Evolutionary conservation across 2,329 filamentous ascomycete genomes (phyloP).

Genomic region (Cladosporium sp.): DNA sequence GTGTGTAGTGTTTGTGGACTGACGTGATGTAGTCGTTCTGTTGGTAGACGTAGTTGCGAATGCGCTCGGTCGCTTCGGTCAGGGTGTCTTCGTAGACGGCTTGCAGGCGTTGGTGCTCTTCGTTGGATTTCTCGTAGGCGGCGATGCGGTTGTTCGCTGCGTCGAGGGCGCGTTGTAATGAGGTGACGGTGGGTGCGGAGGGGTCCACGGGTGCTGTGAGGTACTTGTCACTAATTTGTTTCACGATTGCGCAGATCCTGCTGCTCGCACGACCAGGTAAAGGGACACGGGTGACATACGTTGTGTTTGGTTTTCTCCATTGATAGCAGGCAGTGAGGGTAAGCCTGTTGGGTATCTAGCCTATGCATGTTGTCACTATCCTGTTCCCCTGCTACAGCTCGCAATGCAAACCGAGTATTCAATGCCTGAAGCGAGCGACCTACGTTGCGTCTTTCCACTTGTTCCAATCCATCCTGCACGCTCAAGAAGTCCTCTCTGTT

Average conservation of each 20-base stretch:
- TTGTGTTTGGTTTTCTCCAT: conserved; percentile 20
- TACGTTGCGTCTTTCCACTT: conserved; percentile 30
- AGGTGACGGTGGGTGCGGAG: conserved; percentile 30
- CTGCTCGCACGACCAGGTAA: neutral
- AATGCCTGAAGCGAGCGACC: conserved; percentile 10
- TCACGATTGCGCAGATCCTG: neutral
- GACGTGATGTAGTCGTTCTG: conserved; percentile 46
- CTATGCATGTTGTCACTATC: conserved; percentile 12
- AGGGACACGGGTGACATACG: conserved; percentile 21
- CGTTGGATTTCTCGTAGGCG: conserved; percentile 30
- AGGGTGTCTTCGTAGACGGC: conserved; percentile 44
- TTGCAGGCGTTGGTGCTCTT: conserved; percentile 31
- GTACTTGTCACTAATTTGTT: conserved; percentile 7
- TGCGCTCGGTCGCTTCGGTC: conserved; percentile 32
- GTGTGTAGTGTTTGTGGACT: conserved; percentile 51
- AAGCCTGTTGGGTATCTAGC: conserved; percentile 19
- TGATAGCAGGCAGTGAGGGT: conserved; percentile 17
- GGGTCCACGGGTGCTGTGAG: conserved; percentile 24
- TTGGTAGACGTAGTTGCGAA: conserved; percentile 39
- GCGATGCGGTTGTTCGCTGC: conserved; percentile 30
- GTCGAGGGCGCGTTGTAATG: conserved; percentile 32
- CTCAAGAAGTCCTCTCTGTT: conserved; percentile 38
- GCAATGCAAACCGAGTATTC: conserved; percentile 7
- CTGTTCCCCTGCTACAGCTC: conserved; percentile 10
- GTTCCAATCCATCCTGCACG: conserved; percentile 35